A percentile compares a stretch with the other conserved stretches of the same genome.
These are phyloP conservation scores for Eutrema yunnanense DNA, from an alignment of 345 rosid species.

Conservation along the genomic window DNA sequence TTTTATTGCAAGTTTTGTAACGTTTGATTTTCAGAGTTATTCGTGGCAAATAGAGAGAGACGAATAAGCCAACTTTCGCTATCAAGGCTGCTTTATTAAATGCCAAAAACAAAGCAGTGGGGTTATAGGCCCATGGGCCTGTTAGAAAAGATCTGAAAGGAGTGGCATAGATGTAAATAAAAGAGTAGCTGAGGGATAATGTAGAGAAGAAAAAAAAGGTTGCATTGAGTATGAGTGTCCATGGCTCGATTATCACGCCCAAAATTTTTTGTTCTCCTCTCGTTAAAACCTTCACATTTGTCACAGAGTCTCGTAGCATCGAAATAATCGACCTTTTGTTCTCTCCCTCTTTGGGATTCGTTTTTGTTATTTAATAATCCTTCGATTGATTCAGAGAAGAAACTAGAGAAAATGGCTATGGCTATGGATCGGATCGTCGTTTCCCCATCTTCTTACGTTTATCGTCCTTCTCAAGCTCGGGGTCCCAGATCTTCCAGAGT, in stretches of 20 bases:
- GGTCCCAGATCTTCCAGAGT: constrained; percentile 35
- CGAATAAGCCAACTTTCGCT: constrained; percentile 2
- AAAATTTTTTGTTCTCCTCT: not conserved
- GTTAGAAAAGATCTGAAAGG: not conserved
- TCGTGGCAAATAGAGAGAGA: too few species aligned
- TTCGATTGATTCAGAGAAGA: not conserved
- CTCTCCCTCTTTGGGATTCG: not conserved
- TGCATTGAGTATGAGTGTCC: too few species aligned
- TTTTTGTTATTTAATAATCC: not conserved
- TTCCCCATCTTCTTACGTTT: constrained; percentile 24
- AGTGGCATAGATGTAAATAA: constrained; percentile 10
- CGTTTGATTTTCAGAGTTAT: not conserved
- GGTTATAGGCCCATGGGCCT: constrained; percentile 14
- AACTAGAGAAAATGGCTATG: constrained; percentile 33
- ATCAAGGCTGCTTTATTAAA: not conserved
- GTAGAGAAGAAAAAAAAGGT: not conserved
- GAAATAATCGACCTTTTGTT: constrained; percentile 13
- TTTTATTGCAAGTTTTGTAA: not conserved
- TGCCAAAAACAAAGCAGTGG: not conserved
- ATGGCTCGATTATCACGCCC: constrained; percentile 16
- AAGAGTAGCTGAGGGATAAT: not conserved
- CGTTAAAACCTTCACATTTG: not conserved
- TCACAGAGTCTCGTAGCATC: constrained; percentile 10
- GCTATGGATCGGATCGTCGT: constrained; percentile 32
- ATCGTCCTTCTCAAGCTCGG: constrained; percentile 24